Evolutionary conservation across 345 rosid genomes (phyloP).

Genomic region (Rhodamnia rubescens): DNA sequence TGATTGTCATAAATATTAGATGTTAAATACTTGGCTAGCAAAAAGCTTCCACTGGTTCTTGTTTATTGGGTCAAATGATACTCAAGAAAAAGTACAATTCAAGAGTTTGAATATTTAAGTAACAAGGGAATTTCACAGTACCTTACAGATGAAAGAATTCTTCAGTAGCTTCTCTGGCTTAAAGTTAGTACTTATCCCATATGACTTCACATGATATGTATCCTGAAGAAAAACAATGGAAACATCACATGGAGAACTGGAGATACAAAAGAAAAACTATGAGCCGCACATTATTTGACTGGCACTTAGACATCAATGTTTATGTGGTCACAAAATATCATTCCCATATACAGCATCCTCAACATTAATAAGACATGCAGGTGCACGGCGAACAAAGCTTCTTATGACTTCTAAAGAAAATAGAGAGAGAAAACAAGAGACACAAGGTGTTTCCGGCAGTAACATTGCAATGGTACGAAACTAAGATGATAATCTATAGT

Average conservation of each 20-base stretch:
- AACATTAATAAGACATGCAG: background rate
- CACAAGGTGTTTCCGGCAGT: background rate
- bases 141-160: constrained; percentile 3
- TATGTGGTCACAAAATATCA: background rate
- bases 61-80: background rate
- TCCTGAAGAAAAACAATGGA: background rate
- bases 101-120: background rate
- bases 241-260: background rate
- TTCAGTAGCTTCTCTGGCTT: constrained; percentile 4
- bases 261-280: background rate
- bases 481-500: background rate
- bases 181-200: background rate
- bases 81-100: background rate
- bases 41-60: background rate
- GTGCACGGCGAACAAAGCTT: background rate
- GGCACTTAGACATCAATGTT: background rate
- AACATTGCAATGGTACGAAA: background rate
- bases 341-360: background rate
- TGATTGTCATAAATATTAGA: background rate
- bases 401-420: background rate
- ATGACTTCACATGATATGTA: background rate
- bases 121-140: background rate
- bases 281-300: background rate
- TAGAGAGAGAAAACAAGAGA: background rate
- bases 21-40: background rate